Percentiles rank a stretch among this genome's conserved stretches.
Evolutionary conservation across 108 stramenopile genomes (phyloP).

Genomic region (Pelagomonas calceolata): DNA sequence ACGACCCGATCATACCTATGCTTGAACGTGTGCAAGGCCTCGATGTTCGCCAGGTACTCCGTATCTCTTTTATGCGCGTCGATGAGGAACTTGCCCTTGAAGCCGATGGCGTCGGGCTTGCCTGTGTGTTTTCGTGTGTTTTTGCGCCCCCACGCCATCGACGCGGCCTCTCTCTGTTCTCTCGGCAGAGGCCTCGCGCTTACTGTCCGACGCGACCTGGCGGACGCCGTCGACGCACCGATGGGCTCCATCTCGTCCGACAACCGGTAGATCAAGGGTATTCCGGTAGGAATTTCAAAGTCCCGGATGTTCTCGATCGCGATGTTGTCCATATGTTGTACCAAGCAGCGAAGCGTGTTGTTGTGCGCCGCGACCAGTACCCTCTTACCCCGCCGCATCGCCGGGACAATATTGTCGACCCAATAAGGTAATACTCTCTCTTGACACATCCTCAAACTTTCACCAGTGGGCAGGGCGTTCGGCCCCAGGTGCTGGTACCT

Average conservation of each 20-base stretch:
- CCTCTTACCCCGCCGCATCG: constrained; percentile 58
- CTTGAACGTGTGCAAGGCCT: not conserved
- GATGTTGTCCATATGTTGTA: constrained; percentile 77
- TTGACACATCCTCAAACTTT: constrained; percentile 65
- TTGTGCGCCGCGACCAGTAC: constrained; percentile 75
- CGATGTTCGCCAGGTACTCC: not conserved
- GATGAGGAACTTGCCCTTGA: not conserved
- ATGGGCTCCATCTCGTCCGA: constrained; percentile 79
- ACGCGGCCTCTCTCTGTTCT: too few relatives aligned
- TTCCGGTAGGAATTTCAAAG: constrained; percentile 79
- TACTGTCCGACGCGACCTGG: too few relatives aligned
- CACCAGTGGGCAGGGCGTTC: constrained; percentile 8
- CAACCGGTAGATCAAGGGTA: constrained; percentile 72
- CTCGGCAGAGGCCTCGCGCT: too few relatives aligned
- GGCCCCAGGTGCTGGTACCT: constrained; percentile 22
- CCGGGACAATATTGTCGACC: constrained; percentile 57
- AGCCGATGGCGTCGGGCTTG: not conserved
- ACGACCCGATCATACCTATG: not conserved
- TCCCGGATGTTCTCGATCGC: constrained; percentile 58
- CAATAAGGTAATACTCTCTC: constrained; percentile 77
- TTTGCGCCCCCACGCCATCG: too few relatives aligned
- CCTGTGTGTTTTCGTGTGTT: too few relatives aligned
- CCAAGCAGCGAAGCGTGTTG: constrained; percentile 76
- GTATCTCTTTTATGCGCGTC: not conserved
- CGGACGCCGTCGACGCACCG: not conserved